Evolutionary conservation across 83 land plant species (phyloP).

Genomic region (Thuja plicata): DNA sequence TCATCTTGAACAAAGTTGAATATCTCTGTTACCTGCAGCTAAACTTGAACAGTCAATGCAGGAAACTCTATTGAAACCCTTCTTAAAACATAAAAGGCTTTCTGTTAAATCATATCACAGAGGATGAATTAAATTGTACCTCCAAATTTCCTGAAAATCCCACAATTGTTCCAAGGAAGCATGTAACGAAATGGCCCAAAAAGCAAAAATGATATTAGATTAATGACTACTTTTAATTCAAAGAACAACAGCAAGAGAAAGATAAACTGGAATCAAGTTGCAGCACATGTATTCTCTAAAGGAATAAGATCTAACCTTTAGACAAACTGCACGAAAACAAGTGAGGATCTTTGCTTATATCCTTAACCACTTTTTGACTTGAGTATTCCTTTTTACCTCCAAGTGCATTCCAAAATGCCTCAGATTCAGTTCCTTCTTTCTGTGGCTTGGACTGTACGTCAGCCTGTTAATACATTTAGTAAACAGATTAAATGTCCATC

Average conservation of each 20-base stretch:
- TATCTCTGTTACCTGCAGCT: conserved; percentile 75
- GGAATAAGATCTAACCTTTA: conserved; percentile 37
- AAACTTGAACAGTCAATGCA: background rate
- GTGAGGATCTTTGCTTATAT: conserved; percentile 70
- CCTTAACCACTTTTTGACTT: conserved; percentile 61
- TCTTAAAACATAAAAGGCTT: background rate
- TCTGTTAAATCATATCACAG: background rate
- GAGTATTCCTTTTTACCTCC: conserved; percentile 76
- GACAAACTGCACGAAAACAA: conserved; percentile 60
- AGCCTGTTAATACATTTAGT: conserved; percentile 37
- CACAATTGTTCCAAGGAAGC: background rate
- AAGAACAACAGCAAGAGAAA: background rate
- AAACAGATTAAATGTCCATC: conserved; percentile 15
- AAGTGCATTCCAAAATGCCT: conserved; percentile 70
- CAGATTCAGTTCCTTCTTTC: conserved; percentile 80
- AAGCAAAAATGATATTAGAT: background rate
- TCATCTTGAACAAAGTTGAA: conserved; percentile 91
- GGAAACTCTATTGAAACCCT: background rate
- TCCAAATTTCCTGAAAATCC: conserved; percentile 11
- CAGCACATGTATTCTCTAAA: background rate
- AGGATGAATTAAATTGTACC: background rate
- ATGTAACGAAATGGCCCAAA: background rate
- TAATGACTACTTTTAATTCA: background rate
- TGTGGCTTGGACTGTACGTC: conserved; percentile 59
- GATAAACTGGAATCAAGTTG: background rate